Percentiles rank a stretch among this genome's conserved stretches.
These are phyloP conservation scores for Mycena venus DNA, from an alignment of 768 basidiomycete genomes.

Conservation along the genomic window DNA sequence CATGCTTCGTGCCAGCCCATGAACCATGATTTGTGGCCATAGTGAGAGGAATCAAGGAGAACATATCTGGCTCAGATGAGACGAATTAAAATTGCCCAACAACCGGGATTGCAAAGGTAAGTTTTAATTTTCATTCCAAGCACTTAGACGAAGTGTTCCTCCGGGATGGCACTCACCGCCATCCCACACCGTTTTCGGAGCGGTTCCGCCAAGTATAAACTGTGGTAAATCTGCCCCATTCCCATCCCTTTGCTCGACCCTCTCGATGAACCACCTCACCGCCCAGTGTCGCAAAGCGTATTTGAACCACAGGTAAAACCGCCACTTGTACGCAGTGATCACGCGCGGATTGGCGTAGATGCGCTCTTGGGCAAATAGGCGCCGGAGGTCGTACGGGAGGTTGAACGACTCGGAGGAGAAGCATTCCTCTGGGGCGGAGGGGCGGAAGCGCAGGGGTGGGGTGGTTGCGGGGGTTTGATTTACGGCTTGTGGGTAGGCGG, in stretches of 20 bases:
- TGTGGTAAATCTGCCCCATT: not conserved
- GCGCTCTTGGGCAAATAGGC: constrained; percentile 47
- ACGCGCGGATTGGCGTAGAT: constrained; percentile 55
- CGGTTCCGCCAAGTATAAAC: not conserved
- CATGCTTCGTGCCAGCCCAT: too few species aligned
- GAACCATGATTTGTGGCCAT: too few species aligned
- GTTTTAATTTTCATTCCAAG: too few species aligned
- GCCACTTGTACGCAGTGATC: constrained; percentile 50
- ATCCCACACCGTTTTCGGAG: not conserved
- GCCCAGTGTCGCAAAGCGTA: constrained; percentile 51
- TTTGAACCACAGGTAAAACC: constrained; percentile 49
- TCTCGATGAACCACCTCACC: constrained; percentile 29
- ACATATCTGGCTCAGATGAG: too few species aligned
- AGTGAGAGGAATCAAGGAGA: too few species aligned
- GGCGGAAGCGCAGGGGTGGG: constrained; percentile 46
- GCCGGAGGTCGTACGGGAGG: constrained; percentile 56
- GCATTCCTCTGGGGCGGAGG: constrained; percentile 36
- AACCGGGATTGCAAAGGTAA: too few species aligned
- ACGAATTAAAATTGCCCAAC: too few species aligned
- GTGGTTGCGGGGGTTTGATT: constrained; percentile 40
- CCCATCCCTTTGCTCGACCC: not conserved
- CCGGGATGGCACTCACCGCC: not conserved
- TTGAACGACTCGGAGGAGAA: constrained; percentile 55
- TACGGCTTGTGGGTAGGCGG: not conserved
- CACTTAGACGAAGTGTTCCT: not conserved